Base-by-base conservation (phyloP, 805 yeast species). In the Candida yuanshanica region DNA sequence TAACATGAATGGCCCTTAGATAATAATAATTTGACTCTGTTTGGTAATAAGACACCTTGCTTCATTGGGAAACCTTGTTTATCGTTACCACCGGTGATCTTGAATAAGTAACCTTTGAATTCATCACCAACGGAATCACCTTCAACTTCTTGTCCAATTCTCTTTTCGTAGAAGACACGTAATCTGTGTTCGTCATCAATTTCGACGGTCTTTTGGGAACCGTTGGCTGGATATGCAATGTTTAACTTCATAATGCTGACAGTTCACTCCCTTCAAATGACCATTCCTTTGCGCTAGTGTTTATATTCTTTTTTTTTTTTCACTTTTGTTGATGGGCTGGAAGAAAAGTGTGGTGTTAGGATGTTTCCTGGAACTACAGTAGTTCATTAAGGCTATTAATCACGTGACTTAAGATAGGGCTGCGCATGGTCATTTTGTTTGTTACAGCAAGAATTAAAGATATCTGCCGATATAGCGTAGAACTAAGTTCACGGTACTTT, bases 1-100 rank as follows among this genome's bases (percentile, higher is more conserved):
- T 93, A 93, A 81, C 98, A 91, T 63, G 97, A 87, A 79, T 77
- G 83, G 66, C 91, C 96, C 76, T 88, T 82, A 61, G 95, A 72
- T 69, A 93, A 79, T 69, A 93, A 81, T 65, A 93, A 82, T 72
- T 86, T 89, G 64, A 93, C 98, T 83, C 99, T 95, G 83, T 95
- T 89, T 76, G 99, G 98, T 80, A 88, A 93, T 82, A 93, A 78
- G 58, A 93, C 99, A 84, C 99, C 99, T 78, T 95, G 99, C 77
- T 90, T 93, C 99, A 95, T 93, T 77, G 99, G 98, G 96, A 93
- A 93, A 79, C 99, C 99, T 81, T 93, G 99, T 79, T 93, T 93
- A 80, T 93, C 99, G 85, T 93, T 93, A 83, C 99, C 99, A 70
- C 99, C 99, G 64, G 97, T 75, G 73, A 93, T 90, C 81, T 84